A percentile compares a stretch with the other conserved stretches of the same genome.
phyloP scores from a whole-genome alignment of 371 early-diverging fungal species.

The Sporodiniella umbellata region DNA sequence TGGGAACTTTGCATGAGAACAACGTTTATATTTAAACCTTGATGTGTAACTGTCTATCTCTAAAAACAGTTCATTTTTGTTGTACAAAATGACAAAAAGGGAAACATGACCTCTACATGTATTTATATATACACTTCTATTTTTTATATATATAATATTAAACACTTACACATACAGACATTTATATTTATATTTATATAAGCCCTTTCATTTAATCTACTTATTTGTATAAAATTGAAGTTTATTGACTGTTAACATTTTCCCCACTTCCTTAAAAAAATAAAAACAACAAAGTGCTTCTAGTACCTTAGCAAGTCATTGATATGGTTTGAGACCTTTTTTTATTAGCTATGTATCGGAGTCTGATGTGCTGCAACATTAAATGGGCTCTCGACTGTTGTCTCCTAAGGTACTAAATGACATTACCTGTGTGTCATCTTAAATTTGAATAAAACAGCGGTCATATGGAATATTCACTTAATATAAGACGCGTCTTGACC shows the following conservation, averaged over 20 bases:
- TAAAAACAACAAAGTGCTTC: too few relatives aligned
- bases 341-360: slow-evolving; percentile 9
- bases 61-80: background rate
- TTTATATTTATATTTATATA: too few relatives aligned
- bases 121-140: background rate
- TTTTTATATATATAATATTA: slow-evolving; percentile 11
- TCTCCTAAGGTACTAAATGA: slow-evolving; percentile 11
- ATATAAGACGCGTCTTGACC: too few relatives aligned
- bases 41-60: background rate
- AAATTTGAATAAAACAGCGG: too few relatives aligned
- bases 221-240: too few relatives aligned
- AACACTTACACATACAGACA: too few relatives aligned
- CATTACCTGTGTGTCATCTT: too few relatives aligned
- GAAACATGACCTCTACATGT: slow-evolving; percentile 31
- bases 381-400: slow-evolving; percentile 17
- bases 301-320: too few relatives aligned
- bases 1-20: slow-evolving; percentile 3
- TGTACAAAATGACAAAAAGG: slow-evolving; percentile 26
- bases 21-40: background rate
- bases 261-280: too few relatives aligned
- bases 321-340: slow-evolving; percentile 36
- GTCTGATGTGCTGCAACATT: slow-evolving; percentile 20
- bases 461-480: too few relatives aligned
- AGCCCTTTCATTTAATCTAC: too few relatives aligned
- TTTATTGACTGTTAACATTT: too few relatives aligned